Conservation (phyloP, 164 flowering plant genomes). For the Nelumbo lutea region DNA sequence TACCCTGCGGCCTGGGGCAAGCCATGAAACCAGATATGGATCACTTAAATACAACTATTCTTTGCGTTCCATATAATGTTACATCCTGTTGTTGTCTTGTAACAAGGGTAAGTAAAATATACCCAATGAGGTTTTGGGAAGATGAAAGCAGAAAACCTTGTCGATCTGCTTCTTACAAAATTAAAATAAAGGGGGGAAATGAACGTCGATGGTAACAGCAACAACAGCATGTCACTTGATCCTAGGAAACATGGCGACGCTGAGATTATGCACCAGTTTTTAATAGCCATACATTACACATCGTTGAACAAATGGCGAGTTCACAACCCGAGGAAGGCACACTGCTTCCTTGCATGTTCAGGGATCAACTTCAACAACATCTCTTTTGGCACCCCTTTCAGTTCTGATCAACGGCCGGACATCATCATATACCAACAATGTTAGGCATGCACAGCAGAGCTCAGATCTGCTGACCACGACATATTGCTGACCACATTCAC, state of each 20-base stretch:
- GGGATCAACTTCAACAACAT: slow-evolving; percentile 61
- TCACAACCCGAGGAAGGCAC: slow-evolving; percentile 49
- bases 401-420: slow-evolving; percentile 27
- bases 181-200: slow-evolving; percentile 4
- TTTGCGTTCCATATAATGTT: slow-evolving; percentile 19
- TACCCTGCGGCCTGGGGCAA: too few species aligned
- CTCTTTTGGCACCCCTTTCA: slow-evolving; percentile 54
- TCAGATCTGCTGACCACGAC: too few species aligned
- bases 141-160: slow-evolving; percentile 16
- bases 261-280: neutral
- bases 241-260: neutral
- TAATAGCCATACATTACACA: neutral
- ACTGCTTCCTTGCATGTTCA: slow-evolving; percentile 76
- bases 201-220: neutral
- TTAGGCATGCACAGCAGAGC: neutral
- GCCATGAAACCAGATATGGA: too few species aligned
- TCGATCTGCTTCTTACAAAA: slow-evolving; percentile 30
- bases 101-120: slow-evolving; percentile 18
- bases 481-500: too few species aligned
- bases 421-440: neutral
- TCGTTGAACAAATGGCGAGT: neutral
- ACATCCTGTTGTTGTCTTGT: slow-evolving; percentile 17
- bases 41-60: neutral
- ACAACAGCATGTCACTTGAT: slow-evolving; percentile 1
- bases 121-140: slow-evolving; percentile 16